phyloP scores from a whole-genome alignment of 495 filamentous ascomycete genomes.

The Penicillium maclennaniae region DNA sequence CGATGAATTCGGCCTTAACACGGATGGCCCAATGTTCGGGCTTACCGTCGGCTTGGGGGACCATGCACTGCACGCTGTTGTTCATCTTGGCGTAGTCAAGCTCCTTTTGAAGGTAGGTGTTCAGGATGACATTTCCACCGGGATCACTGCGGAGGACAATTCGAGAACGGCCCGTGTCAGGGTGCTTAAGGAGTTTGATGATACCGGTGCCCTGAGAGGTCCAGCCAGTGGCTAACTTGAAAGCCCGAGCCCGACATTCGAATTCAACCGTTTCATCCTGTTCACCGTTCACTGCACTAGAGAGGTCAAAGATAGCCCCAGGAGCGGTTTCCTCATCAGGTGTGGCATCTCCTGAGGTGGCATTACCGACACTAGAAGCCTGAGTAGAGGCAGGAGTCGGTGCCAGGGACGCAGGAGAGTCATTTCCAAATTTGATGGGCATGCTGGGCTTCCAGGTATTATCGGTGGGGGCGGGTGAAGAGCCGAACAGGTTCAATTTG shows the following conservation, averaged over 20 bases:
- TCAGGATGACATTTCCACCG: conserved; percentile 64
- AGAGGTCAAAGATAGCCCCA: conserved; percentile 55
- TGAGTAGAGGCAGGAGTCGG: conserved; percentile 32
- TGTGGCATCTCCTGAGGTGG: conserved; percentile 58
- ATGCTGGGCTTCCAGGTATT: conserved; percentile 53
- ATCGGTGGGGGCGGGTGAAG: conserved; percentile 25
- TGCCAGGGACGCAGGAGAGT: conserved; percentile 24
- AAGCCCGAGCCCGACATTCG: conserved; percentile 59
- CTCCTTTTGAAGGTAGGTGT: conserved; percentile 56
- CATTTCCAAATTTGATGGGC: conserved; percentile 45
- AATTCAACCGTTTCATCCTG: conserved; percentile 64
- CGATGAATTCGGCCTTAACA: conserved; percentile 53
- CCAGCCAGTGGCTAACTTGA: conserved; percentile 54
- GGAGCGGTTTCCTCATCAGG: conserved; percentile 53
- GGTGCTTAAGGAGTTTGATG: conserved; percentile 64
- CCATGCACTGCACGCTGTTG: conserved; percentile 55
- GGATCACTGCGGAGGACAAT: conserved; percentile 66
- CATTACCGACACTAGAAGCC: conserved; percentile 33
- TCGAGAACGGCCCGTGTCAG: conserved; percentile 56
- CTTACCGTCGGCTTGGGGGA: conserved; percentile 47
- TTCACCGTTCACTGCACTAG: conserved; percentile 60
- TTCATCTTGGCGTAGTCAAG: conserved; percentile 52
- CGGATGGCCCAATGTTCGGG: conserved; percentile 63
- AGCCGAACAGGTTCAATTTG: neutral
- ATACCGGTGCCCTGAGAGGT: conserved; percentile 58